phyloP scores from a whole-genome alignment of 352 stramenopile species.

The Halophytophthora polymorphica region DNA sequence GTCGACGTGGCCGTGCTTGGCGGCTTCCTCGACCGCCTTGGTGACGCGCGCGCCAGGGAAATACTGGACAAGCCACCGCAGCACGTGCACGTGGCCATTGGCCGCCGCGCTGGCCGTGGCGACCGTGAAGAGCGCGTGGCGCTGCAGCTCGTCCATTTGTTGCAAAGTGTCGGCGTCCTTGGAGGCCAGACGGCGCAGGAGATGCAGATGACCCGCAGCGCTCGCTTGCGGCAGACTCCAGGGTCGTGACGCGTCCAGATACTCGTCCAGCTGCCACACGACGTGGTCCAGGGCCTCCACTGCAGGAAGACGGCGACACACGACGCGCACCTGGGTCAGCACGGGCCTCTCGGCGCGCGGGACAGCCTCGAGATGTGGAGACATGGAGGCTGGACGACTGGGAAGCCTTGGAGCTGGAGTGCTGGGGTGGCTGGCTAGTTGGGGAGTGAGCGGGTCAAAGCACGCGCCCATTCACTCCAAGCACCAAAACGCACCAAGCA shows the following conservation, averaged over 20 bases:
- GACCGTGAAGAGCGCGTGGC: conserved; percentile 10
- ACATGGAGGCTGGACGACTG: neutral
- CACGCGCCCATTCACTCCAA: too few species aligned
- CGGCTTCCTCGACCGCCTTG: conserved; percentile 10
- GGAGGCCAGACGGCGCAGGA: conserved; percentile 1
- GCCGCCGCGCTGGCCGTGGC: neutral
- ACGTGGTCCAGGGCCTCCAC: conserved; percentile 1
- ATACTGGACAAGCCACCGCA: conserved; percentile 9
- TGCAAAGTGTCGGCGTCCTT: conserved; percentile 1
- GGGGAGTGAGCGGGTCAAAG: too few species aligned
- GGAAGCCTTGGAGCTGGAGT: neutral
- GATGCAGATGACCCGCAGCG: neutral
- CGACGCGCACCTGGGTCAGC: neutral
- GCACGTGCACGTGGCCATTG: neutral
- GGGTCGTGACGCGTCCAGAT: conserved; percentile 1
- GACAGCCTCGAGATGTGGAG: neutral
- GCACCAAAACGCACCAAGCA: too few species aligned
- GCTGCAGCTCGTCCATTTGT: conserved; percentile 6
- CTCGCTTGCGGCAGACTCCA: neutral
- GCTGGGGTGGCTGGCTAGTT: neutral
- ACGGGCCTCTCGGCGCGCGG: neutral
- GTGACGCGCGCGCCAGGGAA: conserved; percentile 8
- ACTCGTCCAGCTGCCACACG: conserved; percentile 1
- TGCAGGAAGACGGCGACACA: conserved; percentile 1
- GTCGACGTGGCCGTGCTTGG: conserved; percentile 3